Evolutionary conservation across 768 basidiomycete species (phyloP), one percentile per base, ranked within the genome.

Genomic region (Pleurotus ostreatus): DNA sequence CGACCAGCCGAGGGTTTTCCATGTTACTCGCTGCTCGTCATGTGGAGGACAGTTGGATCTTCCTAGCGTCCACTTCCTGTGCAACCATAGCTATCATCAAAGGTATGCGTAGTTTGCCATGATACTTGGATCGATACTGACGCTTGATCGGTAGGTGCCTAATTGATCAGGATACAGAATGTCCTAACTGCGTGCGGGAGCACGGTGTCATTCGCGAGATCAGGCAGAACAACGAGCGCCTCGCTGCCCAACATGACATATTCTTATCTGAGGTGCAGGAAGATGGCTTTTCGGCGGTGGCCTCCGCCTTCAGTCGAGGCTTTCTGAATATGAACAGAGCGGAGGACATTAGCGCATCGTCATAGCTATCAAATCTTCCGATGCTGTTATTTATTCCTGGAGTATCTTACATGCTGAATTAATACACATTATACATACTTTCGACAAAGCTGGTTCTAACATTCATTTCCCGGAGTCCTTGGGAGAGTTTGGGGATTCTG

Each of bases 41-140:
- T 98, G 97, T 68, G 81, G 86, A 13, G 92, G 88, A 1, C 92
- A 90, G 62, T 82, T 98, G 58, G 95, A 98, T 67, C 81, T 98
- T 8, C 96, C 97, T 0, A 89, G 84, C 60, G 79, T 98, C 5
- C 95, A 98, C 70, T 98, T 98, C 66, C 97, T 98, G 96, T 99
- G 96, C 71, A 86, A 88, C 64, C 97, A 98, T 67, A 94, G 92
- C 59, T 98, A 92, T 74, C 97, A 99, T 68, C 93, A 96, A 67
- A 79, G 94, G 92, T 92, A 71, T 66, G 70, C 56, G 2, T 16
- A 48, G 34, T 46, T 54, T 52, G 34, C 37, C 18, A 5, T 25
- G 12, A 20, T n/a, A 5, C 55, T n/a, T 20, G 23, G 23, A 57
- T 30, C 30, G 37, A 30, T 23, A 11, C 16, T 46, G 4, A 18